phyloP scores from a whole-genome alignment of 305 asterid species.

The Petunia hybrid region DNA sequence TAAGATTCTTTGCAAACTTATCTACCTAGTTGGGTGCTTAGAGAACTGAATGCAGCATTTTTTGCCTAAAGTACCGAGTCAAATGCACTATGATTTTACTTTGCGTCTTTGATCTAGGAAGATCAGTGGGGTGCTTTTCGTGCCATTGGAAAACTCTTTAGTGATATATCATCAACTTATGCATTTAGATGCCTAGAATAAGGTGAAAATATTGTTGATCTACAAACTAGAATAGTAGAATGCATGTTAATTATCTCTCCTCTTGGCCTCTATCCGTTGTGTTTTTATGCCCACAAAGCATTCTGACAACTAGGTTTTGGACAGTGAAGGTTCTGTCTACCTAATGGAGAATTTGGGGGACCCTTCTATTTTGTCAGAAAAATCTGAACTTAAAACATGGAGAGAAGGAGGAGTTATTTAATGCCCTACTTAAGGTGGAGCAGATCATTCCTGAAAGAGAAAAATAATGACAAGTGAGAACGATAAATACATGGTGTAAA shows the following conservation, averaged over 20 bases:
- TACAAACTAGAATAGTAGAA: neutral
- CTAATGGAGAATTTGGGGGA: neutral
- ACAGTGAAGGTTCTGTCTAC: neutral
- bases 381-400: neutral
- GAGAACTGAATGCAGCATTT: neutral
- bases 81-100: constrained; percentile 1
- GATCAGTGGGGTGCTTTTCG: neutral
- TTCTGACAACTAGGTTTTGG: neutral
- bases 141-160: neutral
- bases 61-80: neutral
- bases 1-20: neutral
- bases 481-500: neutral
- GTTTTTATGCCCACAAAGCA: neutral
- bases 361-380: neutral
- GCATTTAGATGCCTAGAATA: neutral
- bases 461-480: neutral
- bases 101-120: neutral
- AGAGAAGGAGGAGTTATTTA: neutral
- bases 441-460: neutral
- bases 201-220: neutral
- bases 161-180: neutral
- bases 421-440: neutral
- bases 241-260: neutral
- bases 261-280: neutral
- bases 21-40: neutral